Evolutionary conservation across 257 asterid species (phyloP), one percentile per base, ranked within the genome.

Genomic region (Salvia hispanica): DNA sequence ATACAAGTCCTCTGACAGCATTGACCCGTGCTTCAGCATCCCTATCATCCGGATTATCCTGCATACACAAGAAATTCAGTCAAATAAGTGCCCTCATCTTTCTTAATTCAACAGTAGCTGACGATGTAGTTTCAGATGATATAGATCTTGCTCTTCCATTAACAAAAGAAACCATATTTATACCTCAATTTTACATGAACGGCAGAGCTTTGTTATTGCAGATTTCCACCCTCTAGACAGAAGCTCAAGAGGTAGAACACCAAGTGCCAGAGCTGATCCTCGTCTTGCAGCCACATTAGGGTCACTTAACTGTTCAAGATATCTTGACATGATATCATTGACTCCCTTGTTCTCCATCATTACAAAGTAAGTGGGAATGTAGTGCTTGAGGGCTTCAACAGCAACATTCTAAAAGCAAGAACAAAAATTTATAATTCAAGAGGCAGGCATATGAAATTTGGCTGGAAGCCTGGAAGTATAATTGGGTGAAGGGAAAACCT

Each of bases 11-110:
- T 84, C 79, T 91, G 74, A 85, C 95, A 73, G 97, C 91, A 85
- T 84, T 90, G 58, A 85, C 95, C 53, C 97, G 92, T 62, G 95
- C 85, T 83, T 94, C 97, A 72, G 95, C 96, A 81, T 94, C 99
- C 80, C 95, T 79, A 57, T 88, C 95, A 25, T 88, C 92, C 48
- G 96, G 89, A 71, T 85, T 84, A 47, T 84, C 92, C 99, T 94
- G 84, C 84, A 77, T 56, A 71, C 44, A 56, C 61, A 61, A 62
- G 69, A 61, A 44, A 51, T 76, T 51, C 44, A 44, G 64, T 64
- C 58, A 75, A 66, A 62, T 58, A 54, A 55, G 61, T 25, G 55
- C n/a, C 56, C 44, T 56, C 14, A n/a, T 53, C 50, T 18, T 15
- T 18, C 61, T 21, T 16, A 14, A 74, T 57, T 53, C 25, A 10